Evolutionary conservation across 192 early-diverging fungal species (phyloP), one percentile per base, ranked within the genome.

Genomic region (Coemansia sp.): DNA sequence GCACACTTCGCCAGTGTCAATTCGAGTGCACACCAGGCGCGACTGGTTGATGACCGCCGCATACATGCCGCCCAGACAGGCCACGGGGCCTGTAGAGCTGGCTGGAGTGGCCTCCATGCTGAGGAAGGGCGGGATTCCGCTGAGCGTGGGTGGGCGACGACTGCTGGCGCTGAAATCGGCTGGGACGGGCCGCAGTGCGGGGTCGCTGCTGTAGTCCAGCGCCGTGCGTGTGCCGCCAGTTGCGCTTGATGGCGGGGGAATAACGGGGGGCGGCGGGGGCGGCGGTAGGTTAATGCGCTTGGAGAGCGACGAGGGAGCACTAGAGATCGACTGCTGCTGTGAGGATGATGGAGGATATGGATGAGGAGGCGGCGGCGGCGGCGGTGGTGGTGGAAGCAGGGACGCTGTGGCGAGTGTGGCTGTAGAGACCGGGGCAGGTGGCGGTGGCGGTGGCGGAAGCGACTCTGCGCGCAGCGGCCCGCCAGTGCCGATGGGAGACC

Each of bases 1-100:
- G 19, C 64, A 62, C 38, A 74, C 57, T 20, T 74, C 72, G 46
- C 72, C 72, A 9, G 64, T 56, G 20, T 63, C 72, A 10, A 74
- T 47, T n/a, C 55, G 56, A 26, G 64, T 67, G 47, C 72, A 74
- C 51, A 67, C 53, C n/a, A 74, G 46, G 25, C 65, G 72, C 33
- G 64, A 43, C 32, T 74, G 72, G 40, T 58, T 56, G 5, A 60
- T 60, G 9, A 74, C 55, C 18, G 58, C 59, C 9, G 65, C 49
- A 28, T 63, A 53, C 19, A 28, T 30, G 33, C 72, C 72, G 37
- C 72, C 60, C 33, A 74, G n/a, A 46, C 64, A 63, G 23, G 65
- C 56, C 34, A 67, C 45, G 1, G 44, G 55, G 1, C 55, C 32
- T 5, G 34, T 26, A 8, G 54, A 17, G 1, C 41, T 56, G 1